Base-by-base conservation (phyloP, 306 rosid species). In the Dryas alaskensis region DNA sequence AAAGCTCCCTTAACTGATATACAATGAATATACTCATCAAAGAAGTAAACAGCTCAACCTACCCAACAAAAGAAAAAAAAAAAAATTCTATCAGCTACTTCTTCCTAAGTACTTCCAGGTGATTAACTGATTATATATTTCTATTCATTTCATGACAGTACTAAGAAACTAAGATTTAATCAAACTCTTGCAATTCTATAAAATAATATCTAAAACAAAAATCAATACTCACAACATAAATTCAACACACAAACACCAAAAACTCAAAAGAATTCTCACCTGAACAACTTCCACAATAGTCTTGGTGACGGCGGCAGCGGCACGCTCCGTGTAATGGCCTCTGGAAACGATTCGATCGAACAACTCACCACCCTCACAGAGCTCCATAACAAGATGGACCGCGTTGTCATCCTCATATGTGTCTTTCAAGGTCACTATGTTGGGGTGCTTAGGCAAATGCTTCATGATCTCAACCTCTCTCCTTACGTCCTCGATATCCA, bases 371-470 rank as follows among this genome's bases (percentile, higher is more conserved):
- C 99, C 99, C 52, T 92, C 99, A 19, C 99, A 95, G 17, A 95
- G 84, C 89, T 95, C 99, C 99, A 95, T 95, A 13, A 95, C 99
- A n/a, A 95, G 84, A 46, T 95, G 99, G 37, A 95, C 99, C 4
- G 89, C 97, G 69, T 69, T 69, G 49, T 90, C 97, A 46, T 95
- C 99, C 70, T 95, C 99, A 6, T 83, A 95, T 0, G 99, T 90
- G 46, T 92, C 98, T 75, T 87, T 92, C 73, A 94, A 81, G 49
- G 63, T 80, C 13, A 94, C 99, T 31, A 94, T 88, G 57, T 94
- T 94, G 1, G 75, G 84, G 25, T 92, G 99, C 16, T 62, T 8
- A 0, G 99, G 96, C 79, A 92, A 65, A 66, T 88, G 90, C 66
- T 70, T 83, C 99, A 94, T 94, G 77, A 94, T 94, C 85, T 94